Conservation (phyloP, 345 rosid genomes). For the Draba incana region DNA sequence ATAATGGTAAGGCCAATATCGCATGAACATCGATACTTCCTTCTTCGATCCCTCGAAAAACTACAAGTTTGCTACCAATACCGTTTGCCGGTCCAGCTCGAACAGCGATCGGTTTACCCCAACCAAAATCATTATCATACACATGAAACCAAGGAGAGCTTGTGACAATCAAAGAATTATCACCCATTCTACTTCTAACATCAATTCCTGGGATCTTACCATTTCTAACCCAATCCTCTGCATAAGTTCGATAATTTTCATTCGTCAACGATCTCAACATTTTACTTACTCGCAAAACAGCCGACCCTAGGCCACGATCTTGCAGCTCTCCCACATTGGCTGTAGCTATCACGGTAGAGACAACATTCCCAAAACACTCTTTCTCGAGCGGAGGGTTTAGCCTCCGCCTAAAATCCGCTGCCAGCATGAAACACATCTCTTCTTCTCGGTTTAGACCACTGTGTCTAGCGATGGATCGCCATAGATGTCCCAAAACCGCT, state of each 20-base stretch:
- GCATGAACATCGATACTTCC: conserved; percentile 34
- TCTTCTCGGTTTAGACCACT: conserved; percentile 21
- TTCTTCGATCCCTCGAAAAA: conserved; percentile 25
- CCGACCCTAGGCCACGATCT: conserved; percentile 13
- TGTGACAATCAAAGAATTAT: neutral
- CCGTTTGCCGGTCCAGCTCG: conserved; percentile 20
- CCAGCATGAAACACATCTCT: neutral
- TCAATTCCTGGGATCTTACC: neutral
- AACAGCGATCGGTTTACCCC: conserved; percentile 32
- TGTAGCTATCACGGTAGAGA: neutral
- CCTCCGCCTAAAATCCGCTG: conserved; percentile 31
- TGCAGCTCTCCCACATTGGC: conserved; percentile 20
- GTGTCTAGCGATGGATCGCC: conserved; percentile 26
- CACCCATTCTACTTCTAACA: neutral
- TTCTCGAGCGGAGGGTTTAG: conserved; percentile 31
- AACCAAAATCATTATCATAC: conserved; percentile 49
- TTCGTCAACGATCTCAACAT: conserved; percentile 15
- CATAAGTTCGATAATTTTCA: neutral
- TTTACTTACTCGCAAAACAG: conserved; percentile 16
- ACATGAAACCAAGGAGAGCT: conserved; percentile 52
- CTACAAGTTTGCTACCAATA: conserved; percentile 1
- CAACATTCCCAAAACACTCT: conserved; percentile 29
- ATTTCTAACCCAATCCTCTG: conserved; percentile 25
- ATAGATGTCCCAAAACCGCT: conserved; percentile 34
- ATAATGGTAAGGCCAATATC: neutral